These are phyloP conservation scores for Ceratocystiopsis brevicomis DNA, from an alignment of 2,329 filamentous ascomycete genomes.

Conservation along the genomic window DNA sequence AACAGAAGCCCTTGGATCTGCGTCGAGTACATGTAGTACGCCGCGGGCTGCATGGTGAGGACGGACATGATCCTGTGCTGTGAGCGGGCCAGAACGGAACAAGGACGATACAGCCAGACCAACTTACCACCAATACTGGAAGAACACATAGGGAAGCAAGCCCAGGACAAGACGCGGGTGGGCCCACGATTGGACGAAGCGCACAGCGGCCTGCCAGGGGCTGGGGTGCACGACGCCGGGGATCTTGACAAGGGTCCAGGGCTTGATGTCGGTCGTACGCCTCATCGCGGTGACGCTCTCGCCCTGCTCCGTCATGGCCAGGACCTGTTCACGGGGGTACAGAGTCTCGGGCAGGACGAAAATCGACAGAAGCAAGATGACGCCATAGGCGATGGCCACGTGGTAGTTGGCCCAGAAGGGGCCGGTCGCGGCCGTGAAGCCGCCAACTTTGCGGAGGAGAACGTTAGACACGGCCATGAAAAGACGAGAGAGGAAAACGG, in stretches of 20 bases:
- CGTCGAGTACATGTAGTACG: slow-evolving; percentile 26
- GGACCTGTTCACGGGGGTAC: slow-evolving; percentile 32
- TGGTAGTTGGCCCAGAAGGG: slow-evolving; percentile 35
- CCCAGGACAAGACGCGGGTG: slow-evolving; percentile 30
- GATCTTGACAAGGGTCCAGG: slow-evolving; percentile 22
- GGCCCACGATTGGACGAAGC: slow-evolving; percentile 17
- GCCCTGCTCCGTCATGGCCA: slow-evolving; percentile 10
- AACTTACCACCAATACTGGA: slow-evolving; percentile 29
- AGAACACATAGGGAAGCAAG: slow-evolving; percentile 32
- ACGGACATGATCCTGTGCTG: slow-evolving; percentile 25
- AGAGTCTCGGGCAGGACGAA: slow-evolving; percentile 35
- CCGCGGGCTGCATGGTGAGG: slow-evolving; percentile 31
- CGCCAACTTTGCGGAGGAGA: slow-evolving; percentile 21
- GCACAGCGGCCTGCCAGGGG: not conserved
- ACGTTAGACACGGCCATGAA: not conserved
- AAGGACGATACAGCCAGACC: not conserved
- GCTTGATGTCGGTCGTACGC: not conserved
- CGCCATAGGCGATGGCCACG: slow-evolving; percentile 30
- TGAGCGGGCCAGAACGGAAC: not conserved
- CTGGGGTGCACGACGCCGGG: not conserved
- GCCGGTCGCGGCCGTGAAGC: slow-evolving; percentile 27
- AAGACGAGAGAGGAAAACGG: too few species aligned
- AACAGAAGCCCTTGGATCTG: slow-evolving; percentile 34
- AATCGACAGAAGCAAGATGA: slow-evolving; percentile 27
- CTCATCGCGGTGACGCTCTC: not conserved